These are phyloP conservation scores for Cladochytrium tenue DNA, from an alignment of 371 early-diverging fungal genomes.

Conservation along the genomic window DNA sequence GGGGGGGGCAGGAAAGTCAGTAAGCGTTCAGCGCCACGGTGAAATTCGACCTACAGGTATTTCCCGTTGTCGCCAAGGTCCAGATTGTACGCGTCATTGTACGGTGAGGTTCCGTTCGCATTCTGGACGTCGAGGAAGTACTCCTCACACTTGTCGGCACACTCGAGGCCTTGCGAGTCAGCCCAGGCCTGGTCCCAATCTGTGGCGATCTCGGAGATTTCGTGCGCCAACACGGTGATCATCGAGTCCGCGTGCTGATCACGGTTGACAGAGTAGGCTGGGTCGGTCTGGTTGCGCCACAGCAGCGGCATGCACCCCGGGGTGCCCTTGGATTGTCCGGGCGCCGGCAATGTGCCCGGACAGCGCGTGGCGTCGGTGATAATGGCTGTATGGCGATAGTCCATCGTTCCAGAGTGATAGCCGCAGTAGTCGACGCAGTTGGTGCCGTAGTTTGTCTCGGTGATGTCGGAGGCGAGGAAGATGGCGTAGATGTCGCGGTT, in stretches of 20 bases:
- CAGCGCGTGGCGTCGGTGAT: background rate
- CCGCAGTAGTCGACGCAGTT: background rate
- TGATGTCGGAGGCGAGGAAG: background rate
- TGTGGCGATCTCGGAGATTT: slow-evolving; percentile 21
- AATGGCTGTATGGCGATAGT: no score
- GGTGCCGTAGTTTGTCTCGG: background rate
- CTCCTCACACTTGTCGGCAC: slow-evolving; percentile 23
- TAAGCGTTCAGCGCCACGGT: background rate
- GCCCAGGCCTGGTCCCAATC: slow-evolving; percentile 20
- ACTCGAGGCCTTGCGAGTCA: slow-evolving; percentile 14
- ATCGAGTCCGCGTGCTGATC: slow-evolving; percentile 21
- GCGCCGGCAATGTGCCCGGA: background rate
- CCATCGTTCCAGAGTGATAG: background rate
- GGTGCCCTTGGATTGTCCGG: background rate
- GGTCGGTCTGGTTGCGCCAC: slow-evolving; percentile 17
- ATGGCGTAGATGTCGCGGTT: background rate
- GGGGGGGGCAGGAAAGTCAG: background rate
- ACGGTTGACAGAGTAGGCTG: slow-evolving; percentile 16
- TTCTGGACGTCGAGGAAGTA: slow-evolving; percentile 11
- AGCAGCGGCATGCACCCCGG: slow-evolving; percentile 9
- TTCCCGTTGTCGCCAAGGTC: slow-evolving; percentile 11
- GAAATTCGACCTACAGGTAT: background rate
- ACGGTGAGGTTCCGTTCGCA: slow-evolving; percentile 3
- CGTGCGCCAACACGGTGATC: slow-evolving; percentile 20
- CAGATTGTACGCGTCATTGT: slow-evolving; percentile 23